Percentiles rank a stretch among this genome's conserved stretches.
phyloP scores from a whole-genome alignment of 2,329 filamentous ascomycete species.

The Calycina herbarum region DNA sequence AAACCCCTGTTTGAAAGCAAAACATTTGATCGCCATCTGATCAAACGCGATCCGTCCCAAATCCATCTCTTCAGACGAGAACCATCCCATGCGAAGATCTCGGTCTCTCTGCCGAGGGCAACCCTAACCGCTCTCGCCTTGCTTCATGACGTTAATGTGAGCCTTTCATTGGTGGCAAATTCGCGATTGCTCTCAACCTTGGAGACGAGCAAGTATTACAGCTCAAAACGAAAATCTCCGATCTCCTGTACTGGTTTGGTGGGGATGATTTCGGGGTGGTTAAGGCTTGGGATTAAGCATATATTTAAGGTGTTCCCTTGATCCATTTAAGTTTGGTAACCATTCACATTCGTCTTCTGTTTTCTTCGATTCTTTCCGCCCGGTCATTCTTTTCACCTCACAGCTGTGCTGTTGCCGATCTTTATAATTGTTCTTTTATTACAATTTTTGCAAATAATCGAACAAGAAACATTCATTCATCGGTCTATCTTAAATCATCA shows the following conservation, averaged over 20 bases:
- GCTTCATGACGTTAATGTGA: too few relatives aligned
- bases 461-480: slow-evolving; percentile 6
- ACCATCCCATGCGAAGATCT: too few relatives aligned
- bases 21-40: too few relatives aligned
- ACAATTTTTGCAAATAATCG: not conserved
- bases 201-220: not conserved
- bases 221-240: not conserved
- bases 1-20: too few relatives aligned
- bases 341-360: slow-evolving; percentile 11
- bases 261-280: not conserved
- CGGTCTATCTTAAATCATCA: not conserved
- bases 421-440: slow-evolving; percentile 10
- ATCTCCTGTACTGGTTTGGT: not conserved
- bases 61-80: too few relatives aligned
- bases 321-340: slow-evolving; percentile 8
- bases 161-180: too few relatives aligned
- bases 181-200: too few relatives aligned
- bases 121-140: too few relatives aligned
- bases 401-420: slow-evolving; percentile 12
- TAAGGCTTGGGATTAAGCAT: not conserved
- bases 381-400: slow-evolving; percentile 12
- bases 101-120: too few relatives aligned
- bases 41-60: too few relatives aligned
- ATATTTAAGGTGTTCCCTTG: not conserved
- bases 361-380: slow-evolving; percentile 14